These are phyloP conservation scores for Passalora sequoiae DNA, from an alignment of 2,329 filamentous ascomycete species.

Conservation along the genomic window DNA sequence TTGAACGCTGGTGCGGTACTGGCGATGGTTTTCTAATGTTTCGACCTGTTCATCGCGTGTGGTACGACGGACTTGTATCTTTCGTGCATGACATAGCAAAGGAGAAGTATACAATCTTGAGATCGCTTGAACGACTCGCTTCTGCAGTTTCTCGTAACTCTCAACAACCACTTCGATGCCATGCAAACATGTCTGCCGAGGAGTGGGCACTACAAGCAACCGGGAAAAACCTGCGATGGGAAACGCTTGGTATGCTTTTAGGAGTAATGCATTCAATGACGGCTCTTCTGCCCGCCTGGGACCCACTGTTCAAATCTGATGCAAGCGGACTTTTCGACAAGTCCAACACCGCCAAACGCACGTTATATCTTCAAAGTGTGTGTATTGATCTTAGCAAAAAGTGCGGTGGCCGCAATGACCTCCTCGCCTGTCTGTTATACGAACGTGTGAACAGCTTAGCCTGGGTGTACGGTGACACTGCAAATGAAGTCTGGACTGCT, in stretches of 20 bases:
- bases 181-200: conserved; percentile 29
- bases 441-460: conserved; percentile 17
- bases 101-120: conserved; percentile 20
- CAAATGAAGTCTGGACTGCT: conserved; percentile 21
- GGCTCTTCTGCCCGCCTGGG: conserved; percentile 15
- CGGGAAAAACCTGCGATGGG: conserved; percentile 37
- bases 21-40: conserved; percentile 12
- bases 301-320: conserved; percentile 14
- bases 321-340: conserved; percentile 1
- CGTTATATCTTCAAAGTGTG: conserved; percentile 12
- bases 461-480: conserved; percentile 21
- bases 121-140: no score
- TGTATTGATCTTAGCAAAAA: conserved; percentile 22
- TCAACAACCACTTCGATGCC: conserved; percentile 29
- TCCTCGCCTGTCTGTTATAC: conserved; percentile 21
- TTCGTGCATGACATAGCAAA: conserved; percentile 11
- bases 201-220: conserved; percentile 35
- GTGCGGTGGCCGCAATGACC: conserved; percentile 22
- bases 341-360: conserved; percentile 5
- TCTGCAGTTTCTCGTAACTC: conserved; percentile 38
- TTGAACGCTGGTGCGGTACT: conserved; percentile 13
- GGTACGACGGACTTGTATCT: conserved; percentile 17
- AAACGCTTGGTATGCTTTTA: conserved; percentile 36
- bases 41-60: conserved; percentile 19
- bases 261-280: conserved; percentile 32